Percentiles rank a stretch among this genome's conserved stretches.
Conservation (phyloP, 768 basidiomycete species). For the Suillus weaverae region DNA sequence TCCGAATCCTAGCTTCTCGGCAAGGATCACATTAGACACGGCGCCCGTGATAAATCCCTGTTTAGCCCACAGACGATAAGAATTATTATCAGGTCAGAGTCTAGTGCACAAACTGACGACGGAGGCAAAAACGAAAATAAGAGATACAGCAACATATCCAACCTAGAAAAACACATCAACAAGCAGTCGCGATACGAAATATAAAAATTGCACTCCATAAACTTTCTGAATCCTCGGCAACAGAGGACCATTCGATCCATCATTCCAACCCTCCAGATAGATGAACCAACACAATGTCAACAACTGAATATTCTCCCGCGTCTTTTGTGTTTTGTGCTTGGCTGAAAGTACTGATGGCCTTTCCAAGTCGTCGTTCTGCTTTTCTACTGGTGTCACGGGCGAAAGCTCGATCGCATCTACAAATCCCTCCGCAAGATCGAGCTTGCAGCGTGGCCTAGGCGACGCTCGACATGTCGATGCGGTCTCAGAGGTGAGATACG, state of each 20-base stretch:
- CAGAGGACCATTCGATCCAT: constrained; percentile 39
- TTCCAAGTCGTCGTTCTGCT: neutral
- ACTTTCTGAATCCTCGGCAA: constrained; percentile 38
- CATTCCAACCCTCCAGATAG: constrained; percentile 40
- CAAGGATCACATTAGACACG: constrained; percentile 46
- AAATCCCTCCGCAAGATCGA: constrained; percentile 5
- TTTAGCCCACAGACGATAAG: neutral
- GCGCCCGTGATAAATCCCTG: constrained; percentile 48
- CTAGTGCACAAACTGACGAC: constrained; percentile 25
- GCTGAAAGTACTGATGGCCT: neutral
- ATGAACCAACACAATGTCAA: constrained; percentile 34
- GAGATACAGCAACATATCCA: constrained; percentile 40
- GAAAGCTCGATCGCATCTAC: constrained; percentile 4
- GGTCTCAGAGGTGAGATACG: constrained; percentile 6
- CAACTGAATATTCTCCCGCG: constrained; percentile 32
- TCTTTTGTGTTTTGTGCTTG: constrained; percentile 21
- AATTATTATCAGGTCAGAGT: neutral
- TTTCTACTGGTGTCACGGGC: neutral
- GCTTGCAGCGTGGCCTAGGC: constrained; percentile 5
- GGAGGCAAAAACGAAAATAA: constrained; percentile 45
- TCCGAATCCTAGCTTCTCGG: constrained; percentile 44
- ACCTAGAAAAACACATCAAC: constrained; percentile 26
- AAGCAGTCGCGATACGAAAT: neutral
- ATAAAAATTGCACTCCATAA: constrained; percentile 30
- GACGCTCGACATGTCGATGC: constrained; percentile 7